Evolutionary conservation across 805 yeast genomes (phyloP), one percentile per base, ranked within the genome.

Genomic region (Ogataea degrootiae): DNA sequence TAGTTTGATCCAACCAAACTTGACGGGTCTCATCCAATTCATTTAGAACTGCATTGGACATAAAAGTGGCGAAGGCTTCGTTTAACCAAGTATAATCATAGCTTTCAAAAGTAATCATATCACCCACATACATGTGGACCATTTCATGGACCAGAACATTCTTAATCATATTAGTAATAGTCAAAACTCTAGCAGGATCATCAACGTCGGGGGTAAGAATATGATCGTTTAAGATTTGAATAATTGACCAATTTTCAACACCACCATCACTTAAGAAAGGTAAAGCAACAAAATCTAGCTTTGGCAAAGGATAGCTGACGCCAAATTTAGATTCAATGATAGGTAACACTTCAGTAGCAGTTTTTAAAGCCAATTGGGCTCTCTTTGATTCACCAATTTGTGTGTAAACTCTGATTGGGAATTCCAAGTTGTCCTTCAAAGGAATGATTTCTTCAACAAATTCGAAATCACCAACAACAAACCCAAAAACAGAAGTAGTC

Each of bases 81-180:
- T 85, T 84, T 47, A 87, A 67, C 91, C 94, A 85, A 36, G 86
- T 66, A 57, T 76, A 72, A 43, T 74, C 76, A 84, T 88, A 86
- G 17, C 79, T 76, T 43, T 82, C 85, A 56, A 85, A 83, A 1
- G 87, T 71, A 2, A 85, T 74, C 54, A 72, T 69, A 54, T 87
- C 80, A 8, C 94, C 95, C 47, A 87, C 64, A 88, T 89, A 87
- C 66, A 86, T 92, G 61, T 87, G 95, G 29, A 85, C 81, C 52
- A 86, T 58, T 58, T 86, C 91, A 61, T 87, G 95, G 1, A 79
- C 80, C 8, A 87, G 58, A 40, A 86, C 71, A 56, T 82, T 85
- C 50, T 77, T 67, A 22, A 80, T 58, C 48, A 66, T 57, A 5
- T 50, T 51, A 23, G 59, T 47, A 26, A 55, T 44, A 7, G 51